These are phyloP conservation scores for Xylariaceae sp. DNA, from an alignment of 2,329 filamentous ascomycete genomes.

Conservation along the genomic window DNA sequence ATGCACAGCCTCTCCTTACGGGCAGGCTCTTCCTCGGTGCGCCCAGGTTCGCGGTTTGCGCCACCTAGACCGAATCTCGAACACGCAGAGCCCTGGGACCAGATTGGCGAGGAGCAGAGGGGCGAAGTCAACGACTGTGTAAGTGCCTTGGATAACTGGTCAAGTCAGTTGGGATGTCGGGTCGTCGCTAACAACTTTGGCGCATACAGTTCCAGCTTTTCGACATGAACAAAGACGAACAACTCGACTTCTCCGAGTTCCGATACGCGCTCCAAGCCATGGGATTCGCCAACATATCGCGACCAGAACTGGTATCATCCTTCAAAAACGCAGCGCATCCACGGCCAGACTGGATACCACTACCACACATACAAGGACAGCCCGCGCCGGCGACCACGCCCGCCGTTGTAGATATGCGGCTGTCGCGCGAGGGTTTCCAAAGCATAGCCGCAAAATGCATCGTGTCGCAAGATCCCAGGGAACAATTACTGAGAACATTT, in stretches of 20 bases:
- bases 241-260: constrained; percentile 97
- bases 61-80: constrained; percentile 28
- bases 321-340: constrained; percentile 77
- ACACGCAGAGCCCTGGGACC: constrained; percentile 31
- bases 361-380: constrained; percentile 40
- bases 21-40: constrained; percentile 20
- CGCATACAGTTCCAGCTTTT: constrained; percentile 77
- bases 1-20: constrained; percentile 28
- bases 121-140: constrained; percentile 94
- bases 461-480: constrained; percentile 74
- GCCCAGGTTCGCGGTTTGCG: constrained; percentile 28
- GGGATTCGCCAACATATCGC: constrained; percentile 79
- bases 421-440: constrained; percentile 70
- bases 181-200: neutral
- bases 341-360: constrained; percentile 52
- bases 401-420: constrained; percentile 63
- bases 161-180: neutral
- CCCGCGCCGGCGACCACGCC: constrained; percentile 48
- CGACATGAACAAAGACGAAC: constrained; percentile 90
- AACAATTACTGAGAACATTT: constrained; percentile 90
- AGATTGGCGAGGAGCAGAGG: constrained; percentile 80
- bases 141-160: constrained; percentile 35
- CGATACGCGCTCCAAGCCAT: constrained; percentile 94
- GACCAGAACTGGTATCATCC: constrained; percentile 76
- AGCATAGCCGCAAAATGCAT: constrained; percentile 77